These are phyloP conservation scores for Cicer cuneatum DNA, from an alignment of 306 rosid species.

Conservation along the genomic window DNA sequence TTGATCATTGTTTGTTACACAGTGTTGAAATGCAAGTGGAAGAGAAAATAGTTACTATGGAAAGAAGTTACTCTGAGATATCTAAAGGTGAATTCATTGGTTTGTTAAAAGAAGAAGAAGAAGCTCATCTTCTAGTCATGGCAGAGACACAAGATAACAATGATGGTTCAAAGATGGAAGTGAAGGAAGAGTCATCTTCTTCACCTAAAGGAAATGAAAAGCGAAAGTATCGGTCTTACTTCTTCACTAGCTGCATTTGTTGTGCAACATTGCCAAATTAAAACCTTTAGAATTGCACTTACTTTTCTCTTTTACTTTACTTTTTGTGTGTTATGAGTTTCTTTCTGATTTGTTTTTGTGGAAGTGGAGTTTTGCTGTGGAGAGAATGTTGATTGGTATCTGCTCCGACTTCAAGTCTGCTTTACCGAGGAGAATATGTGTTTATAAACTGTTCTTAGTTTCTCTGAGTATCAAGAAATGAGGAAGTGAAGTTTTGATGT, in stretches of 20 bases:
- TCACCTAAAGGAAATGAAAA: slow-evolving; percentile 64
- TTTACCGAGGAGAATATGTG: too few relatives aligned
- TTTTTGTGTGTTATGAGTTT: slow-evolving; percentile 43
- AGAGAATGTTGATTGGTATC: slow-evolving; percentile 10
- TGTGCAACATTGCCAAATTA: slow-evolving; percentile 71
- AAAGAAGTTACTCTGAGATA: slow-evolving; percentile 66
- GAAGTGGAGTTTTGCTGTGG: slow-evolving; percentile 50
- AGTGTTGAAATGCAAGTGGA: slow-evolving; percentile 51
- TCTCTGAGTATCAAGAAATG: too few relatives aligned
- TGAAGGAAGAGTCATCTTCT: slow-evolving; percentile 47
- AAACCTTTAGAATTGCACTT: slow-evolving; percentile 27
- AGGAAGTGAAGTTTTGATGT: slow-evolving; percentile 50
- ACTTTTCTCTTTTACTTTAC: slow-evolving; percentile 12
- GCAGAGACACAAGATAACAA: slow-evolving; percentile 46
- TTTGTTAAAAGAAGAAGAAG: slow-evolving; percentile 63
- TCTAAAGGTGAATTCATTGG: slow-evolving; percentile 60
- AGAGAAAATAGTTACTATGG: slow-evolving; percentile 67
- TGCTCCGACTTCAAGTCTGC: too few relatives aligned
- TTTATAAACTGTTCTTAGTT: too few relatives aligned
- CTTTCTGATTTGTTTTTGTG: slow-evolving; percentile 32
- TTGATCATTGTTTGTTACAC: slow-evolving; percentile 28
- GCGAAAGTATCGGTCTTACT: slow-evolving; percentile 55
- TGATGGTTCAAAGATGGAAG: slow-evolving; percentile 34
- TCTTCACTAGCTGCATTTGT: slow-evolving; percentile 84
- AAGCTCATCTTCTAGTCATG: slow-evolving; percentile 51